phyloP scores from a whole-genome alignment of 2,329 filamentous ascomycete species.

The Ceratocystis papillata region DNA sequence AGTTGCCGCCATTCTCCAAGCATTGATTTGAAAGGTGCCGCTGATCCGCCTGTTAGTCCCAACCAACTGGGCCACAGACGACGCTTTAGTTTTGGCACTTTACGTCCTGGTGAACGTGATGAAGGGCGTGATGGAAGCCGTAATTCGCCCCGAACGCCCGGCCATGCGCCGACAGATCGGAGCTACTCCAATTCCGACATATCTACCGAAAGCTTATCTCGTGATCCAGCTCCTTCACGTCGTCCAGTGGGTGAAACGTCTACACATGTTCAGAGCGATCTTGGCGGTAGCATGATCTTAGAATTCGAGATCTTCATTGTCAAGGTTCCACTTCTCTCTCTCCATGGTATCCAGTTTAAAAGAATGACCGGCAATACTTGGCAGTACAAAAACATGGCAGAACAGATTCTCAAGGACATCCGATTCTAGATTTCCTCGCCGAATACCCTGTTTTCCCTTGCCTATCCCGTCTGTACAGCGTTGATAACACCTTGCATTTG shows the following conservation, averaged over 20 bases:
- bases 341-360: slow-evolving; percentile 98
- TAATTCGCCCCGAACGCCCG: slow-evolving; percentile 33
- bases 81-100: slow-evolving; percentile 73
- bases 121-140: slow-evolving; percentile 52
- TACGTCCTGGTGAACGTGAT: slow-evolving; percentile 53
- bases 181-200: slow-evolving; percentile 82
- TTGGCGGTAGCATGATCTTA: slow-evolving; percentile 71
- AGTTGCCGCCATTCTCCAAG: slow-evolving; percentile 79
- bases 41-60: slow-evolving; percentile 49
- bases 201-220: slow-evolving; percentile 62
- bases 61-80: slow-evolving; percentile 53
- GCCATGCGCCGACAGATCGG: slow-evolving; percentile 45
- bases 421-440: slow-evolving; percentile 40
- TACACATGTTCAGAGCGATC: slow-evolving; percentile 81
- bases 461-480: not conserved
- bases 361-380: slow-evolving; percentile 89
- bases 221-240: slow-evolving; percentile 41
- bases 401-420: slow-evolving; percentile 81
- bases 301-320: slow-evolving; percentile 96
- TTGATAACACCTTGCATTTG: slow-evolving; percentile 1
- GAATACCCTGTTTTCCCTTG: too few relatives aligned
- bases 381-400: slow-evolving; percentile 98
- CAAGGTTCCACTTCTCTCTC: slow-evolving; percentile 82
- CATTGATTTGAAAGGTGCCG: slow-evolving; percentile 69
- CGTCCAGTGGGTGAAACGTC: slow-evolving; percentile 60